Evolutionary conservation across 805 yeast genomes (phyloP).

Genomic region (Barnettozyma siamensis): DNA sequence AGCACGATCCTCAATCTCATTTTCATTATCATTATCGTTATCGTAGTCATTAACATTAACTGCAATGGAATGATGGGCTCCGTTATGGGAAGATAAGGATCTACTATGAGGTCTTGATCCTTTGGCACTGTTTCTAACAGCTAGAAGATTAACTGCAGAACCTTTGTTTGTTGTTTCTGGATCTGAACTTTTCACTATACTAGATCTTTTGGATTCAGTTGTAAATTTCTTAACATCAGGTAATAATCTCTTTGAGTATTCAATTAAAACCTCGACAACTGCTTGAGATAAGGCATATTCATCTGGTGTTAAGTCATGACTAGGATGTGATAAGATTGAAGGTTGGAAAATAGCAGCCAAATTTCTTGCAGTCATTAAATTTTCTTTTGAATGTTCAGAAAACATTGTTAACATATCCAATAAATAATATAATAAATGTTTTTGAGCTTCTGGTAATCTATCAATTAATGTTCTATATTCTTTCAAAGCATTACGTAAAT

Average conservation of each 20-base stretch:
- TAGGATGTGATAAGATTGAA: conserved; percentile 87
- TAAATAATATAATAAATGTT: conserved; percentile 79
- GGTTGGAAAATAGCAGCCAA: conserved; percentile 97
- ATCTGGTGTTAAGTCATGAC: conserved; percentile 86
- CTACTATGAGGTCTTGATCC: conserved; percentile 31
- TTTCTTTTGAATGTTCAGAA: conserved; percentile 67
- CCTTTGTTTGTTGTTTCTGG: conserved; percentile 10
- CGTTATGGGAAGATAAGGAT: conserved; percentile 42
- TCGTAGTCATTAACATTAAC: conserved; percentile 1
- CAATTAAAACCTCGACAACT: conserved; percentile 84
- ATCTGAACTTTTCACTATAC: conserved; percentile 6
- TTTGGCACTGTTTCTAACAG: conserved; percentile 12
- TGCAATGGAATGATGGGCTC: conserved; percentile 33
- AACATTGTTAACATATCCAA: conserved; percentile 84
- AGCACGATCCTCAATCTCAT: neutral
- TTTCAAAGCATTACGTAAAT: conserved; percentile 61
- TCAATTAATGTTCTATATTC: conserved; percentile 67
- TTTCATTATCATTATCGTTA: too few species aligned
- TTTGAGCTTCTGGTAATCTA: conserved; percentile 67
- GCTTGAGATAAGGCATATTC: conserved; percentile 84
- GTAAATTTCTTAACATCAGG: conserved; percentile 41
- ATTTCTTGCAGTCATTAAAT: conserved; percentile 89
- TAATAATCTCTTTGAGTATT: conserved; percentile 72
- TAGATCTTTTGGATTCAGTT: conserved; percentile 10
- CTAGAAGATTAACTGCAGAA: conserved; percentile 15